Evolutionary conservation across 2,329 filamentous ascomycete genomes (phyloP).

Genomic region (Triangularia setosa): DNA sequence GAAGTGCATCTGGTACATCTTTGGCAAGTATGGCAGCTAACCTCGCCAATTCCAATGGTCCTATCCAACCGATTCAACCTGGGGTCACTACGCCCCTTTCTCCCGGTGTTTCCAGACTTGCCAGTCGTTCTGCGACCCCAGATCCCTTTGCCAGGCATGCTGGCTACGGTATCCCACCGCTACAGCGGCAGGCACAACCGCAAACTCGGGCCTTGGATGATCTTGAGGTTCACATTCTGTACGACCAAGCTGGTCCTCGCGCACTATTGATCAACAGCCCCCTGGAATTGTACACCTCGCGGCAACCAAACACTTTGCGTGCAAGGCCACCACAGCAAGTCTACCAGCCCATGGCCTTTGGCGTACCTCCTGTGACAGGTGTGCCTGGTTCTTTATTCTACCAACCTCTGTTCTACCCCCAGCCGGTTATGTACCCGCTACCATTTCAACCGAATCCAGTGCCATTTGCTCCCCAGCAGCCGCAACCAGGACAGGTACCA

Average conservation of each 20-base stretch:
- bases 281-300: constrained; percentile 50
- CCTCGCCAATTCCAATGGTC: constrained; percentile 26
- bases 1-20: constrained; percentile 47
- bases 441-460: neutral
- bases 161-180: constrained; percentile 26
- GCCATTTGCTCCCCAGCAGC: constrained; percentile 21
- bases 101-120: constrained; percentile 35
- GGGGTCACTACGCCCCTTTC: constrained; percentile 42
- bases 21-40: constrained; percentile 33
- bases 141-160: constrained; percentile 37
- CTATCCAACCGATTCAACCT: constrained; percentile 36
- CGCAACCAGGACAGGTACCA: constrained; percentile 26
- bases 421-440: neutral
- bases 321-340: neutral
- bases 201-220: constrained; percentile 9
- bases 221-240: constrained; percentile 57
- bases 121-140: constrained; percentile 47
- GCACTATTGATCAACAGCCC: constrained; percentile 53
- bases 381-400: neutral
- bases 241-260: constrained; percentile 56
- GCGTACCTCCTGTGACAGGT: neutral
- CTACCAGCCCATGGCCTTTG: neutral
- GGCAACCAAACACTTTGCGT: neutral
- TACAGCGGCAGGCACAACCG: constrained; percentile 7
- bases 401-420: neutral